Evolutionary conservation across 768 basidiomycete species (phyloP), one percentile per base, ranked within the genome.

Genomic region (Vararia minispora): DNA sequence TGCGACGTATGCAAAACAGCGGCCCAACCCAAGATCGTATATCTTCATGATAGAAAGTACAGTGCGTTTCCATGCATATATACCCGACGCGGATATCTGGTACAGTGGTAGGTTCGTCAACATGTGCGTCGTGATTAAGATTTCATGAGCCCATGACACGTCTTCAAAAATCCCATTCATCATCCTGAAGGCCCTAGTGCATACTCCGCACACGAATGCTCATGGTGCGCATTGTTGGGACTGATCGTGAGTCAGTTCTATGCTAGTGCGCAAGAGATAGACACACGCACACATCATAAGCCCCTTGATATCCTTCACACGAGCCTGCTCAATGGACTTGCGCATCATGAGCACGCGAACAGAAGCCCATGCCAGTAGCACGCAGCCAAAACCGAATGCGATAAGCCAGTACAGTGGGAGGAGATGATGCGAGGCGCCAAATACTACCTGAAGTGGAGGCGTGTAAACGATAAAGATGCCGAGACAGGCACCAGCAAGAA

Each of bases 391-490:
- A 6, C 65, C 75, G 27, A 63, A 56, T 9, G 78, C 74, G 21
- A 81, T 76, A 11, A 79, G 66, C 77, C 78, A 80, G 53, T 79
- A 80, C 25, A 80, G 54, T 14, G 77, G 78, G 20, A 69, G 71
- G 13, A 78, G 60, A 30, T 61, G 66, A 53, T 64, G 52, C 0
- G 74, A 68, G 11, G 77, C 78, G 2, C 76, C 75, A 50, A 81
- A 81, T 10, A 79, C 78, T 46, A 75, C 71, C 45, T 76, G 76
- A 28, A 81, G 56, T 27, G 79, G 79, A 13, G 78, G 78, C 0
- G 74, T 76, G 54, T 81, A 81, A 46, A 79, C 63, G 50, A 79
- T 68, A 53, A 79, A 77, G 59, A 80, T 74, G 32, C 74, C 76
- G 11, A 81, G 61, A 37, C 66, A 68, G 11, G 74, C 77, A 11